Conservation (phyloP, 2,329 filamentous ascomycete species). For the Chaetomium olivaceum region DNA sequence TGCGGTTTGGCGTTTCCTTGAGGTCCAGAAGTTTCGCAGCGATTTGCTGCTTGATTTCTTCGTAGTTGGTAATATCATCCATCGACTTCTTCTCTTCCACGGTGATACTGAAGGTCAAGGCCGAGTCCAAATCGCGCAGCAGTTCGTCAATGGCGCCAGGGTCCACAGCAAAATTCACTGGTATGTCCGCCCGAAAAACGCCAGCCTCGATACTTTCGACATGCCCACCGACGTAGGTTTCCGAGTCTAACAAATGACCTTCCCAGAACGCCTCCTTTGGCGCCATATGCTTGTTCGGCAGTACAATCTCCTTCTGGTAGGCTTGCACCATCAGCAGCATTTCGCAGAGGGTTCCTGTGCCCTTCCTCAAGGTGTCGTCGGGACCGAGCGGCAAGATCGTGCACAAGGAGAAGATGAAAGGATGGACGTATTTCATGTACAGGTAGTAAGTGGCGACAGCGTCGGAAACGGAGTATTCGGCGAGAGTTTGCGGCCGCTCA, state of each 20-base stretch:
- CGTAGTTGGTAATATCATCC: constrained; percentile 78
- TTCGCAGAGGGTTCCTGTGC: constrained; percentile 97
- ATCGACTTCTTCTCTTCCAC: constrained; percentile 82
- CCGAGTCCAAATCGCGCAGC: constrained; percentile 79
- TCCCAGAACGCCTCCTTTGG: constrained; percentile 95
- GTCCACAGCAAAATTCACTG: constrained; percentile 91
- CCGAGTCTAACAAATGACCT: constrained; percentile 90
- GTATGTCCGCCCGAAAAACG: constrained; percentile 94
- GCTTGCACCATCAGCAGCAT: constrained; percentile 99
- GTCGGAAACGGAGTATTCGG: constrained; percentile 98
- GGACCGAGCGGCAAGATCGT: constrained; percentile 92
- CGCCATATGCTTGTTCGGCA: constrained; percentile 94
- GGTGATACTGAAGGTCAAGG: constrained; percentile 81
- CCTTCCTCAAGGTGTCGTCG: constrained; percentile 90
- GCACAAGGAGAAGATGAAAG: constrained; percentile 97
- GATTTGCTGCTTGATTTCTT: constrained; percentile 84
- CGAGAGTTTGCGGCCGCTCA: constrained; percentile 88
- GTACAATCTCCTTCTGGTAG: constrained; percentile 84
- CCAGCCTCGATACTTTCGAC: constrained; percentile 99
- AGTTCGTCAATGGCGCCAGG: constrained; percentile 86
- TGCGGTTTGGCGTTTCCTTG: constrained; percentile 79
- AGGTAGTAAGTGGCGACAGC: constrained; percentile 98
- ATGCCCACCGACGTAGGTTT: constrained; percentile 97
- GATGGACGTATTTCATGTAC: constrained; percentile 99
- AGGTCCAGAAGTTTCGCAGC: constrained; percentile 67